Conservation (phyloP, 768 basidiomycete species). For the Xerocomellus chrysenteron region DNA sequence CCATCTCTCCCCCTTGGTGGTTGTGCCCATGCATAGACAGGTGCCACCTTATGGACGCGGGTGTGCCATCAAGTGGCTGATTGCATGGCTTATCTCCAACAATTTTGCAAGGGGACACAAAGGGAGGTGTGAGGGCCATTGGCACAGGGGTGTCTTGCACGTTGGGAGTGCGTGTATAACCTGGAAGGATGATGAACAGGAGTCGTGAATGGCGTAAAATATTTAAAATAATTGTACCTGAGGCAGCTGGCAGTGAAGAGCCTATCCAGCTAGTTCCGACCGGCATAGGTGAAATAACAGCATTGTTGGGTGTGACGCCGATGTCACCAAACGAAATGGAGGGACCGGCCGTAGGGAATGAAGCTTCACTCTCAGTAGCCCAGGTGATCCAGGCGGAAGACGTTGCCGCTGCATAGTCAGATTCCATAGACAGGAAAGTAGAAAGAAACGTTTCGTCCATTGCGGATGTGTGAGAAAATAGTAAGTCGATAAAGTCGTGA, state of each 20-base stretch:
- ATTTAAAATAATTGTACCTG: background rate
- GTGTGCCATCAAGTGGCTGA: background rate
- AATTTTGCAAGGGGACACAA: background rate
- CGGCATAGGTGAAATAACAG: background rate
- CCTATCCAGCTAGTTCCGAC: background rate
- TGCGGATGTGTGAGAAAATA: background rate
- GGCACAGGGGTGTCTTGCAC: background rate
- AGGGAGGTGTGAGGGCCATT: background rate
- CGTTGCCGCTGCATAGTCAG: background rate
- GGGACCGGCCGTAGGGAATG: background rate
- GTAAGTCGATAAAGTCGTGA: background rate
- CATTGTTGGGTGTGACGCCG: background rate
- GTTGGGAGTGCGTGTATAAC: background rate
- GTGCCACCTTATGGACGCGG: slow-evolving; percentile 1
- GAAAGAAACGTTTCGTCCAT: background rate
- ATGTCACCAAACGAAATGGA: background rate
- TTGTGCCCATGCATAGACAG: slow-evolving; percentile 5
- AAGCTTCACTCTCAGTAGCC: background rate
- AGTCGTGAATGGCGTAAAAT: background rate
- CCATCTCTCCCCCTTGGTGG: background rate
- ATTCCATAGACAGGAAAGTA: background rate
- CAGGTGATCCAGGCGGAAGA: background rate
- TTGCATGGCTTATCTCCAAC: background rate
- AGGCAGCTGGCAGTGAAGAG: background rate
- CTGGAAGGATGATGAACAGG: background rate